Conservation (phyloP, 805 yeast species). For the Hermanozyma aechmeae region DNA sequence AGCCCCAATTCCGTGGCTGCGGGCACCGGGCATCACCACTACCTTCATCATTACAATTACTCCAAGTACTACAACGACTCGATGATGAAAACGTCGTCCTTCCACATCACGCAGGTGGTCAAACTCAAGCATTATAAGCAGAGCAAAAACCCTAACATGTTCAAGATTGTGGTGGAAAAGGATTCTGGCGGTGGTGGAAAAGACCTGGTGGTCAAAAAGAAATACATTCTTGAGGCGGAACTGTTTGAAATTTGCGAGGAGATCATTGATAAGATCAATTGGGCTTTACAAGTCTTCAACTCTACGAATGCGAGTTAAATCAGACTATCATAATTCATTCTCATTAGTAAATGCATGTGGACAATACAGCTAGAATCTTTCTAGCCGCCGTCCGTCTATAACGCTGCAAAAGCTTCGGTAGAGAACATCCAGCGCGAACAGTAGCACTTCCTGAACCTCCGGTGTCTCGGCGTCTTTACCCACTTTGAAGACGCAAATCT, state of each 20-base stretch:
- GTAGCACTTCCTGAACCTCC: neutral
- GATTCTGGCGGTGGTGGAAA: constrained; percentile 21
- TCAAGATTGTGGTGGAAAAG: constrained; percentile 62
- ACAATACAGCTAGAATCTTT: neutral
- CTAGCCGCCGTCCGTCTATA: neutral
- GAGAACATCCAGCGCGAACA: neutral
- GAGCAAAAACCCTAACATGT: constrained; percentile 60
- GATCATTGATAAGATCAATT: constrained; percentile 62
- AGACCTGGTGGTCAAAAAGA: constrained; percentile 61
- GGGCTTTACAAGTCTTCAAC: constrained; percentile 46
- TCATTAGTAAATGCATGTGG: too few relatives aligned
- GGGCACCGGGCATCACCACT: constrained; percentile 21
- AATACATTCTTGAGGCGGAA: constrained; percentile 80
- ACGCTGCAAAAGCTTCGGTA: neutral
- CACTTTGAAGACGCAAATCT: neutral
- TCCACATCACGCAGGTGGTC: constrained; percentile 71
- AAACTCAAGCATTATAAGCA: constrained; percentile 63
- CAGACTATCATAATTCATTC: neutral
- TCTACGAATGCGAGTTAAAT: constrained; percentile 2
- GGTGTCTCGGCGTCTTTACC: neutral
- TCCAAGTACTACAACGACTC: constrained; percentile 49
- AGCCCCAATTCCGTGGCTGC: constrained; percentile 7
- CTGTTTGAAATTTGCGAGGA: constrained; percentile 54
- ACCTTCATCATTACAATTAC: constrained; percentile 30
- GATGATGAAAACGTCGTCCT: constrained; percentile 72